phyloP scores from a whole-genome alignment of 768 basidiomycete species.

The Podaxis rugospora region DNA sequence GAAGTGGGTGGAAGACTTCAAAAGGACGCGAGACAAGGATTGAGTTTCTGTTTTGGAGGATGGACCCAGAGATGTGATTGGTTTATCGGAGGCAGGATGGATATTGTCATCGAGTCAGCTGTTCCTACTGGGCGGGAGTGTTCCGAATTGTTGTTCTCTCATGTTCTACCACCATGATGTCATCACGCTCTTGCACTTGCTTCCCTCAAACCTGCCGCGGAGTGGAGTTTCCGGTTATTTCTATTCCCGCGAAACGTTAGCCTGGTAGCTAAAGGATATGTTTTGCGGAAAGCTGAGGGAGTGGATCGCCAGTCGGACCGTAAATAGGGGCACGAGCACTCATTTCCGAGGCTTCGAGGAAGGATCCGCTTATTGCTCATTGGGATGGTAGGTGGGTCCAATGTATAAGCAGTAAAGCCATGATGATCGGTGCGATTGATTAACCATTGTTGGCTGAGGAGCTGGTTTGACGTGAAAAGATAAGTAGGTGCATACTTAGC shows the following conservation, averaged over 20 bases:
- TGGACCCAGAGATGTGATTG: neutral
- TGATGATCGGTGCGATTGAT: neutral
- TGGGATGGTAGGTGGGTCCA: neutral
- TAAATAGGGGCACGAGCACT: neutral
- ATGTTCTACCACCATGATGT: constrained; percentile 6
- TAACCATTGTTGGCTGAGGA: neutral
- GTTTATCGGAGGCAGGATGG: neutral
- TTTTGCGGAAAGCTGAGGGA: neutral
- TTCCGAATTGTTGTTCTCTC: neutral
- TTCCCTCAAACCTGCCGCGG: neutral
- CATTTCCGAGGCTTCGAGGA: neutral
- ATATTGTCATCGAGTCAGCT: neutral
- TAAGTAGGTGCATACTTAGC: neutral
- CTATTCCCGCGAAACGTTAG: neutral
- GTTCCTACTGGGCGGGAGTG: neutral
- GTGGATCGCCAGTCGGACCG: neutral
- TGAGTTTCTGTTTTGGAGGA: neutral
- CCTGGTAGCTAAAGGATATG: neutral
- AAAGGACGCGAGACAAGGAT: constrained; percentile 39
- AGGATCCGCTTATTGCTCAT: neutral
- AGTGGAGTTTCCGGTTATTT: neutral
- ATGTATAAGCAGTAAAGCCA: neutral
- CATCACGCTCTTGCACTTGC: neutral
- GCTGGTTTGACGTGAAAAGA: neutral
- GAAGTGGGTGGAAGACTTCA: constrained; percentile 88